These are phyloP conservation scores for Colletotrichum musicola DNA, from an alignment of 2,329 filamentous ascomycete genomes.

Conservation along the genomic window DNA sequence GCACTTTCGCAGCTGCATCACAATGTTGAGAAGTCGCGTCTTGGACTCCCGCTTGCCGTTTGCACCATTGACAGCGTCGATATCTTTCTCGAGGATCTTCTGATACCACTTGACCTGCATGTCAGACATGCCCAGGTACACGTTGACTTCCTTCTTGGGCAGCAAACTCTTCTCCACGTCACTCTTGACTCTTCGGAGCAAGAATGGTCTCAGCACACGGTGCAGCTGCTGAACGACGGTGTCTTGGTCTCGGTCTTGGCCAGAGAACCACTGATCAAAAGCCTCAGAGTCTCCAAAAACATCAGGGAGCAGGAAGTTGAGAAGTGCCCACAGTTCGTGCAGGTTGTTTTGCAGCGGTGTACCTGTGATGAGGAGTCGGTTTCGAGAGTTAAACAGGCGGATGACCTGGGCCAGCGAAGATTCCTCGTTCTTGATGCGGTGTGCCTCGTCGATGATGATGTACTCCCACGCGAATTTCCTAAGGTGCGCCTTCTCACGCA, in stretches of 20 bases:
- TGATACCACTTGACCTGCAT: constrained; percentile 99
- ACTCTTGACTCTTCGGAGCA: constrained; percentile 94
- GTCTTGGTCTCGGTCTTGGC: constrained; percentile 90
- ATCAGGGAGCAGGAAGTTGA: constrained; percentile 98
- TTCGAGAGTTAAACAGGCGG: constrained; percentile 94
- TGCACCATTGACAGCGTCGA: constrained; percentile 97
- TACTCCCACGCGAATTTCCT: constrained; percentile 99
- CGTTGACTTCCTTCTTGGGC: constrained; percentile 96
- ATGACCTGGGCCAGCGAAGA: constrained; percentile 97
- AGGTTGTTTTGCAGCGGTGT: constrained; percentile 98
- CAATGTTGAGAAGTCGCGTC: constrained; percentile 95
- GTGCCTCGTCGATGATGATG: constrained; percentile 98
- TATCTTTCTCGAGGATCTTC: constrained; percentile 98
- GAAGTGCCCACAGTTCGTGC: constrained; percentile 95
- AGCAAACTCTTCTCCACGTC: constrained; percentile 98
- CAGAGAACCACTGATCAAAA: constrained; percentile 98
- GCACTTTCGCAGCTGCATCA: constrained; percentile 99
- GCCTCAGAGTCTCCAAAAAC: constrained; percentile 97
- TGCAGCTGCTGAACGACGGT: constrained; percentile 96
- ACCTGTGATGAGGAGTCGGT: constrained; percentile 94
- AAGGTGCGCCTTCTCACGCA: constrained; percentile 92
- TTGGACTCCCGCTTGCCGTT: constrained; percentile 98
- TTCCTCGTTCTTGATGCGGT: constrained; percentile 99
- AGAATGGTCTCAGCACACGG: constrained; percentile 90
- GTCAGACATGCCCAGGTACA: constrained; percentile 98